Conservation (phyloP, 1,139 yeast species). For the Candida frijolesensis region DNA sequence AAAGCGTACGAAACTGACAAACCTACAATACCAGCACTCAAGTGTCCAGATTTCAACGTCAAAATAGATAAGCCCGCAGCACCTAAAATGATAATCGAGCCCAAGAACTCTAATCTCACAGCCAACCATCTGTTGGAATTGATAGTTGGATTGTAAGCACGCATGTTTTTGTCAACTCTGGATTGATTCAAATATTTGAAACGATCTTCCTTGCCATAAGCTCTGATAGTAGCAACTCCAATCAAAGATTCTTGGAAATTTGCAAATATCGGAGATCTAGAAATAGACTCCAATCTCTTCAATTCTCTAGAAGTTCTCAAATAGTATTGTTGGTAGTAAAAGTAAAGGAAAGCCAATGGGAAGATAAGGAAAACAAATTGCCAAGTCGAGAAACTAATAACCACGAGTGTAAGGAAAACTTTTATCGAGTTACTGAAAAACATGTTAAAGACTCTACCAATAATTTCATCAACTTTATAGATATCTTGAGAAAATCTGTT, state of each 20-base stretch:
- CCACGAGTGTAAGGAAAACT: constrained; percentile 80
- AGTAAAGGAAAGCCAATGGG: constrained; percentile 73
- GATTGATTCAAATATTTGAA: constrained; percentile 74
- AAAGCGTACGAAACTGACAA: constrained; percentile 89
- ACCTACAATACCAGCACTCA: constrained; percentile 92
- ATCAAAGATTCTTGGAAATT: constrained; percentile 94
- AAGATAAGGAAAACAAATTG: constrained; percentile 70
- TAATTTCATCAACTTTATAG: constrained; percentile 84
- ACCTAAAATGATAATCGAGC: constrained; percentile 81
- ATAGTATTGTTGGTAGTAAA: constrained; percentile 87
- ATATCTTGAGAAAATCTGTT: constrained; percentile 95
- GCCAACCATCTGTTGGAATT: constrained; percentile 97
- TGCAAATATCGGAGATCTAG: constrained; percentile 92
- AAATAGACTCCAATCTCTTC: constrained; percentile 90
- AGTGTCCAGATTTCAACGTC: constrained; percentile 64
- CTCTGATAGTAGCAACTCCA: constrained; percentile 89
- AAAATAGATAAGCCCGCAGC: constrained; percentile 81
- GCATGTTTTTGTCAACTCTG: constrained; percentile 81
- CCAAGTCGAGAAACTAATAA: constrained; percentile 88
- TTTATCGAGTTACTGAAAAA: constrained; percentile 72
- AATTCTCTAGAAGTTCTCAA: constrained; percentile 89
- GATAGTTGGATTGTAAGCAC: constrained; percentile 91
- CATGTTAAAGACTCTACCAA: constrained; percentile 82
- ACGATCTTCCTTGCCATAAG: constrained; percentile 75
- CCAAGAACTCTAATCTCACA: constrained; percentile 86